Evolutionary conservation across 192 early-diverging fungal species (phyloP).

Genomic region (Coemansia sp.): DNA sequence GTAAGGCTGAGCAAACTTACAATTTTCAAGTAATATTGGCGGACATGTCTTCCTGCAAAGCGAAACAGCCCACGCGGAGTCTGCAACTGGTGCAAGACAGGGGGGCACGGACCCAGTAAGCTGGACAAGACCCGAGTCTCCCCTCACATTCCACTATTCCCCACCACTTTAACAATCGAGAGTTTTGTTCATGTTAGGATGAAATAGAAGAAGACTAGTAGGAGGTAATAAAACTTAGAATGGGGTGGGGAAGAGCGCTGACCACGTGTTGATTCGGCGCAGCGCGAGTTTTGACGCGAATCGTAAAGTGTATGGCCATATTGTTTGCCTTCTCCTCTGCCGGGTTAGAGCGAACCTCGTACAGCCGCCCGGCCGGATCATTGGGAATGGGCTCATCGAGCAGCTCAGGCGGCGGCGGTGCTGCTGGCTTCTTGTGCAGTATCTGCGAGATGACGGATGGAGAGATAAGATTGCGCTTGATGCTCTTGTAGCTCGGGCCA

Average conservation of each 20-base stretch:
- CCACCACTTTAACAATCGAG: neutral
- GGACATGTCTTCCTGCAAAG: neutral
- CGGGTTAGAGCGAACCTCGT: slow-evolving; percentile 46
- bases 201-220: slow-evolving; percentile 17
- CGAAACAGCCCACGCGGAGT: neutral
- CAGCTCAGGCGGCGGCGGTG: slow-evolving; percentile 43
- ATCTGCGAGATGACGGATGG: slow-evolving; percentile 40
- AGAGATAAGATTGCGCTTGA: slow-evolving; percentile 46
- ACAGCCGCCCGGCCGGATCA: slow-evolving; percentile 47
- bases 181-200: neutral
- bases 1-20: neutral
- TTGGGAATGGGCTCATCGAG: slow-evolving; percentile 49
- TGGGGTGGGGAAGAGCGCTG: slow-evolving; percentile 41
- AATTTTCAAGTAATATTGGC: neutral
- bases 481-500: slow-evolving; percentile 26
- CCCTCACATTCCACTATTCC: neutral
- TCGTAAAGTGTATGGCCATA: slow-evolving; percentile 50
- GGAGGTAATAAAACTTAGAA: slow-evolving; percentile 47
- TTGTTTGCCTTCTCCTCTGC: slow-evolving; percentile 25
- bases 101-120: neutral
- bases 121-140: neutral
- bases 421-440: slow-evolving; percentile 33
- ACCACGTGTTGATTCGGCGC: slow-evolving; percentile 24
- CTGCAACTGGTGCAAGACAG: neutral
- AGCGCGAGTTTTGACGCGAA: slow-evolving; percentile 41